Evolutionary conservation across 306 rosid genomes (phyloP).

Genomic region (Herpetospermum pedunculosum): DNA sequence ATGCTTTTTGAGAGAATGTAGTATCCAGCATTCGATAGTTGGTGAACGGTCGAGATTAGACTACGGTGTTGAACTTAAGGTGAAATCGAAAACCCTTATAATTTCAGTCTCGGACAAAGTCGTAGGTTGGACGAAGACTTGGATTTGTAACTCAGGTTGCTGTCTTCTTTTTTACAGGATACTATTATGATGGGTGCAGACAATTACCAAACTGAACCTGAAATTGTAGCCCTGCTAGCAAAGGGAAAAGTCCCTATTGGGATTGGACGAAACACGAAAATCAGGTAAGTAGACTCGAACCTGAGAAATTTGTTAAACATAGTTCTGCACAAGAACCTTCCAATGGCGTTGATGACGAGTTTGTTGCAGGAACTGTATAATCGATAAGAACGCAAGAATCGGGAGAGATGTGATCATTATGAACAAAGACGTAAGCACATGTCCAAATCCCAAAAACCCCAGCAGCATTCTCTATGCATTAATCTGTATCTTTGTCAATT

Average conservation of each 20-base stretch:
- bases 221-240: constrained; percentile 67
- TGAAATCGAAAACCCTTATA: constrained; percentile 9
- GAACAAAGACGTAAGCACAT: constrained; percentile 65
- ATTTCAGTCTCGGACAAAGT: background rate
- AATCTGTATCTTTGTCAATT: background rate
- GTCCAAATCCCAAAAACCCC: background rate
- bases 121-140: background rate
- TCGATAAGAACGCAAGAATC: constrained; percentile 81
- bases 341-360: background rate
- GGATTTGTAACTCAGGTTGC: background rate
- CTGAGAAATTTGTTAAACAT: background rate
- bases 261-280: constrained; percentile 64
- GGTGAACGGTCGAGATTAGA: constrained; percentile 85
- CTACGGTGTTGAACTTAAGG: constrained; percentile 73
- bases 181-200: constrained; percentile 96
- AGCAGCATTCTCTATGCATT: background rate
- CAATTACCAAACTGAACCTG: constrained; percentile 83
- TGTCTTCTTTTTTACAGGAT: constrained; percentile 30
- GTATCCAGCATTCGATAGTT: constrained; percentile 50
- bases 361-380: constrained; percentile 63
- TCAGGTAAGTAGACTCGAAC: constrained; percentile 32
- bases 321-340: background rate
- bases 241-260: constrained; percentile 81
- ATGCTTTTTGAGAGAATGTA: constrained; percentile 72
- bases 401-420: constrained; percentile 63